Percentiles rank a stretch among this genome's conserved stretches.
Conservation (phyloP, 2,329 filamentous ascomycete species). For the Bipolaris cookei region DNA sequence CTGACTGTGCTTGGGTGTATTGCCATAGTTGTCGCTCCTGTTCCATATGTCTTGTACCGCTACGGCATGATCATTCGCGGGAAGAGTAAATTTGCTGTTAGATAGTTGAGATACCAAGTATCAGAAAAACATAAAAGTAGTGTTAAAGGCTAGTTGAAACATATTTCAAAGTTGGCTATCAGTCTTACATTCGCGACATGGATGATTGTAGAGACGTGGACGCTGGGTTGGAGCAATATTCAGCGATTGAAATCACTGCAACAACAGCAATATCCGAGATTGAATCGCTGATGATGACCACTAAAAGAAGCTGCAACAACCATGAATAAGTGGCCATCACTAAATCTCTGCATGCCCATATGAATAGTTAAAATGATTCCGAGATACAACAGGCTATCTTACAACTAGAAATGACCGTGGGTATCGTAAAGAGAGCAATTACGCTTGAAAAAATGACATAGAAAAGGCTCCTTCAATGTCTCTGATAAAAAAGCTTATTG, state of each 20-base stretch:
- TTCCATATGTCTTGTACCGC: not conserved
- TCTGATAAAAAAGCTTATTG: slow-evolving; percentile 17
- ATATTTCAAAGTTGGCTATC: not conserved
- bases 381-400: not conserved
- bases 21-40: not conserved
- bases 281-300: too few relatives aligned
- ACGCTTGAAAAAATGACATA: not conserved
- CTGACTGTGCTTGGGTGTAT: not conserved
- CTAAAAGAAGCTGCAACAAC: too few relatives aligned
- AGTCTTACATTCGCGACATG: not conserved
- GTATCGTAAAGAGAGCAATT: slow-evolving; percentile 16
- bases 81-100: not conserved
- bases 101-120: too few relatives aligned
- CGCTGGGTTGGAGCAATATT: too few relatives aligned
- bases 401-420: slow-evolving; percentile 14
- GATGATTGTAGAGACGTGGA: too few relatives aligned
- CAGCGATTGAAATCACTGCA: too few relatives aligned
- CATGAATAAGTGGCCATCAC: too few relatives aligned
- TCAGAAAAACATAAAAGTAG: too few relatives aligned
- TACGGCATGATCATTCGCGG: not conserved
- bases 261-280: too few relatives aligned
- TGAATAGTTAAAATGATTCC: too few relatives aligned
- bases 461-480: not conserved
- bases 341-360: too few relatives aligned
- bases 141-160: too few relatives aligned